Base-by-base conservation (phyloP, 2,329 filamentous ascomycete species). In the Lasiodiplodia theobromae region DNA sequence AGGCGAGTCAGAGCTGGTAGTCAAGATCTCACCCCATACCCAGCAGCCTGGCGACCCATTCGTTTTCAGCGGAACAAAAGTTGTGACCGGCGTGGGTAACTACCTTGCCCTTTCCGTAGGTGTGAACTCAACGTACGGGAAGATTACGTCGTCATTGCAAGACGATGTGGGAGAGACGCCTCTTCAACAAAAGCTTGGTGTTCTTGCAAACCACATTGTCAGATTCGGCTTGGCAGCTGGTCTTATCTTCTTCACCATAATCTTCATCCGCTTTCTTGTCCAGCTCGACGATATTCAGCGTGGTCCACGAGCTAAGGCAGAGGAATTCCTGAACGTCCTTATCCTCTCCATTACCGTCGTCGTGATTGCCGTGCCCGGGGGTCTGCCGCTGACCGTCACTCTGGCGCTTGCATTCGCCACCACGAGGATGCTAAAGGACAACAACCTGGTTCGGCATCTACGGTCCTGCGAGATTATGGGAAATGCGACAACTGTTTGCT, bases 191-290 rank as follows among this genome's bases (percentile, higher is more conserved):
- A 94, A 94, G 78, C 83, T 95, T 69, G 93, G 94, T 71, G 84
- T 89, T 4, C 83, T 95, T 21, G 92, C 92, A 8, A 92, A 93
- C 73, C 91, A 93, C 74, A 93, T 95, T 73, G 90, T 90, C 21
- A 92, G 92, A 75, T 84, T 92, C 52, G 90, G 90, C 31, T 34
- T 79, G 93, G 92, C 77, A 89, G 87, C 93, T 60, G 93, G 91
- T 71, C 83, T 96, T 14, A 79, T 94, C 10, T 84, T 97, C 58
- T 97, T 97, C 81, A 85, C 95, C 57, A 91, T 96, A 56, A 85
- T 97, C 16, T 88, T 97, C 75, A 94, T 97, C 81, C 88, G 93
- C 74, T 97, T 97, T 76, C 83, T 96, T 12, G 92, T 89, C 58
- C 82, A 88, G 14, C 86, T 97, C 3, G 85, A 86, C 3, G 74